Conservation (phyloP, 2,329 filamentous ascomycete genomes). For the Dactylellina leptospora region DNA sequence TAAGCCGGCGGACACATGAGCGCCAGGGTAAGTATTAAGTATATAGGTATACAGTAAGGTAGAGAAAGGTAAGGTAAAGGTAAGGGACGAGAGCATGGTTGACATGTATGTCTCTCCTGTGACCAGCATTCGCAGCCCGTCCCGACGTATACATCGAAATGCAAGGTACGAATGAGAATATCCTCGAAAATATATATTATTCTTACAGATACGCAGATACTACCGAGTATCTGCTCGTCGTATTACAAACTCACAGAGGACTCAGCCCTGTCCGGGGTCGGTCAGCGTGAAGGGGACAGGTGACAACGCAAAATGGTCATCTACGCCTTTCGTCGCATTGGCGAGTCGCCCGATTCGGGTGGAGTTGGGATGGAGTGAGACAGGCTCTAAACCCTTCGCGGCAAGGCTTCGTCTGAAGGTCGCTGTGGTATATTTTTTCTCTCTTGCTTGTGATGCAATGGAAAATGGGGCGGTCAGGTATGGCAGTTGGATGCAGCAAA, state of each 20-base stretch:
- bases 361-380: not conserved
- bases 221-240: not conserved
- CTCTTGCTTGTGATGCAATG: not conserved
- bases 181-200: no score
- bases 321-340: not conserved
- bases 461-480: slow-evolving; percentile 19
- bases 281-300: slow-evolving; percentile 35
- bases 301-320: slow-evolving; percentile 28
- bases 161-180: not conserved
- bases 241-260: slow-evolving; percentile 16
- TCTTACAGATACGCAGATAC: not conserved
- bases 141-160: not conserved
- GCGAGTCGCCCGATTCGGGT: no score
- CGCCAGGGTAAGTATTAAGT: not conserved
- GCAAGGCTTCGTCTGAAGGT: slow-evolving; percentile 17
- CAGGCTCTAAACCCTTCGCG: slow-evolving; percentile 38
- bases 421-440: not conserved
- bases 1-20: not conserved
- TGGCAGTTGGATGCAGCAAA: not conserved
- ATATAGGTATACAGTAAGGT: not conserved
- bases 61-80: not conserved
- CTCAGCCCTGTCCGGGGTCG: slow-evolving; percentile 17
- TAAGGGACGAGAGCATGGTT: not conserved
- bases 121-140: slow-evolving; percentile 2
- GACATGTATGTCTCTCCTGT: slow-evolving; percentile 1